Evolutionary conservation across 495 filamentous ascomycete genomes (phyloP).

Genomic region (Hypoxylon trugodes): DNA sequence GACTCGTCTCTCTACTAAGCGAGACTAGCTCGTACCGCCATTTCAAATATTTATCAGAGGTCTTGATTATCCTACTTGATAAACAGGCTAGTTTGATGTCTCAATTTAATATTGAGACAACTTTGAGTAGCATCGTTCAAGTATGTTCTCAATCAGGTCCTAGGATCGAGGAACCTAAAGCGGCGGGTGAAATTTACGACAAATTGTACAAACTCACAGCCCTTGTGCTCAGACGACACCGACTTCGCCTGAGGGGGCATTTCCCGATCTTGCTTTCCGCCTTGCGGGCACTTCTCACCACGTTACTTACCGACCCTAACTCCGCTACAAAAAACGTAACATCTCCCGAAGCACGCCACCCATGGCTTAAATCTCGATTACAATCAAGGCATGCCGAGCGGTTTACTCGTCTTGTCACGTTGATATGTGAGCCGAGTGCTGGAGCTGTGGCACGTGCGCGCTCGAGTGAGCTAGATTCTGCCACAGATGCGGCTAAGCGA

Average conservation of each 20-base stretch:
- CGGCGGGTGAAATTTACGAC: constrained; percentile 64
- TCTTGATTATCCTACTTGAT: constrained; percentile 65
- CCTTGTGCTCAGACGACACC: constrained; percentile 63
- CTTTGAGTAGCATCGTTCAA: constrained; percentile 64
- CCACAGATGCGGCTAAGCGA: constrained; percentile 76
- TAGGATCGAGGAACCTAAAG: constrained; percentile 33
- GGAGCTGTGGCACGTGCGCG: constrained; percentile 69
- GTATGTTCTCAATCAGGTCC: constrained; percentile 57
- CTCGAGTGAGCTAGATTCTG: constrained; percentile 68
- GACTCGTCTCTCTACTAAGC: constrained; percentile 47
- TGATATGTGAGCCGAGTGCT: constrained; percentile 80
- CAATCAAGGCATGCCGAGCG: constrained; percentile 63
- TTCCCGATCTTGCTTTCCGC: constrained; percentile 41
- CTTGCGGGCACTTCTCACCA: constrained; percentile 37
- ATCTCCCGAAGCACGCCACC: constrained; percentile 40
- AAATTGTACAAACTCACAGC: constrained; percentile 68
- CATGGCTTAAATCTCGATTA: constrained; percentile 44
- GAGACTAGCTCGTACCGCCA: constrained; percentile 50
- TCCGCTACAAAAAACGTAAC: constrained; percentile 6
- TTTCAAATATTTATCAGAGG: constrained; percentile 66
- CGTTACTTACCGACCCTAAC: constrained; percentile 32
- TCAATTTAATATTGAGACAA: constrained; percentile 75
- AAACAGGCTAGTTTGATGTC: constrained; percentile 61
- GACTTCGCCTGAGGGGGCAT: constrained; percentile 56
- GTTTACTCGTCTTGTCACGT: constrained; percentile 75